phyloP scores from a whole-genome alignment of 176 grass and related monocot genomes.

The Guadua angustifolia region DNA sequence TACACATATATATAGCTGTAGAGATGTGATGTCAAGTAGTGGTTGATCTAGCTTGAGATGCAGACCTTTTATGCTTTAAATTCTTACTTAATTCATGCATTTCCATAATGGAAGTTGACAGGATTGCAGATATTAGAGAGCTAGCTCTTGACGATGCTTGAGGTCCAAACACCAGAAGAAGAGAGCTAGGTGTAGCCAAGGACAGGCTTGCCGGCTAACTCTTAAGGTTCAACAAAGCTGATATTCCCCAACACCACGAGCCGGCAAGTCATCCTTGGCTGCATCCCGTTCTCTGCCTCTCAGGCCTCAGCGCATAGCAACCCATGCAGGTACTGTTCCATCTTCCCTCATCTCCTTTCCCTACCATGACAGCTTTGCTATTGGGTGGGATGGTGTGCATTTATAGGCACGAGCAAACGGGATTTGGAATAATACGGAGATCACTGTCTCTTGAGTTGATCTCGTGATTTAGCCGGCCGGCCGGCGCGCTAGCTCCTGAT shows the following conservation, averaged over 20 bases:
- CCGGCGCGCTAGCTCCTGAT: too few species aligned
- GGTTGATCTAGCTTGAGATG: conserved; percentile 16
- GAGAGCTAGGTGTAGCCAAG: conserved; percentile 68
- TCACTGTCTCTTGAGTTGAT: too few species aligned
- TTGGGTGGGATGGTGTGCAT: conserved; percentile 36
- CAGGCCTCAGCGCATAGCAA: conserved; percentile 43
- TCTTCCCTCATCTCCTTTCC: neutral
- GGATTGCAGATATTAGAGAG: neutral
- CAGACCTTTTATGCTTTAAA: conserved; percentile 4
- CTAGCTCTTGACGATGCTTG: conserved; percentile 26
- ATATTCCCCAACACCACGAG: conserved; percentile 4
- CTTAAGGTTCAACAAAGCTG: conserved; percentile 9
- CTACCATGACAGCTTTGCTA: conserved; percentile 27
- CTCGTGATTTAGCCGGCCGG: too few species aligned
- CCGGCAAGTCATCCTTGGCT: conserved; percentile 81
- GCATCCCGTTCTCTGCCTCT: conserved; percentile 57
- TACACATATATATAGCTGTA: conserved; percentile 12
- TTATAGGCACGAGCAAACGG: conserved; percentile 55
- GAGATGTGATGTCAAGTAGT: neutral
- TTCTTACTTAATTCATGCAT: conserved; percentile 12
- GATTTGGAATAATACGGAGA: conserved; percentile 22
- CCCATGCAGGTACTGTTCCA: conserved; percentile 11
- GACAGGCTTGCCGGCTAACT: conserved; percentile 61
- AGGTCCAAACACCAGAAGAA: conserved; percentile 59
- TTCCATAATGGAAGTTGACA: neutral